Evolutionary conservation across 2,329 filamentous ascomycete species (phyloP), one percentile per base, ranked within the genome.

Genomic region (Fusarium aywerte): DNA sequence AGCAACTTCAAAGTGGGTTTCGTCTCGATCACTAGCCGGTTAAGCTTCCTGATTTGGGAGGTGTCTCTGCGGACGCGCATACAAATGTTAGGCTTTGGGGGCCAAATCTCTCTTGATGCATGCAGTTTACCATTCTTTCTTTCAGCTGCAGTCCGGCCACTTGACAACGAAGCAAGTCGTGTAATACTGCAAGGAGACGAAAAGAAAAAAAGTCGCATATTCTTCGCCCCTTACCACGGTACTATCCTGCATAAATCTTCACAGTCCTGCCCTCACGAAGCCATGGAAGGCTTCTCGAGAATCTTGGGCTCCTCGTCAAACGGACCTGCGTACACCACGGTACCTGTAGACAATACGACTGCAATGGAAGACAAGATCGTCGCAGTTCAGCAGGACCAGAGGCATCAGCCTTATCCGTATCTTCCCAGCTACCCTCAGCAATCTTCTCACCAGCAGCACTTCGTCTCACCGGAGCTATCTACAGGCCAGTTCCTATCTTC

Each of bases 331-430:
- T 48, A 48, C 12, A 16, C 44, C 3, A 48, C 35, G 5, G 16
- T 51, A 15, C 42, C 29, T 16, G 7, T 23, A 11, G 13, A 58
- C 11, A 43, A 11, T 11, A 47, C 10, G 7, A 32, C 23, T 16
- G n/a, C 29, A 40, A 66, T 67, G 62, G 58, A 56, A n/a, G 23
- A 36, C 15, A 40, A 40, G 18, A 40, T 62, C 10, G 23, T 42
- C 3, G 35, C 33, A 8, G 35, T 43, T 16, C 25, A 42, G 29
- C 38, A 64, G 6, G 45, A 49, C 10, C 55, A 51, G 3, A 12
- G 11, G 8, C 6, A 29, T 1, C 32, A 45, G 27, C 5, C 23
- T 8, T 36, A 54, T 49, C 16, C 40, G 4, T 43, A 29, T 52
- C 13, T 33, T 25, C 20, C 47, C 31, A 35, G 27, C 15, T 50